Percentiles rank a stretch among this genome's conserved stretches.
These are phyloP conservation scores for Boletus tomentosulus DNA, from an alignment of 768 basidiomycete genomes.

Conservation along the genomic window DNA sequence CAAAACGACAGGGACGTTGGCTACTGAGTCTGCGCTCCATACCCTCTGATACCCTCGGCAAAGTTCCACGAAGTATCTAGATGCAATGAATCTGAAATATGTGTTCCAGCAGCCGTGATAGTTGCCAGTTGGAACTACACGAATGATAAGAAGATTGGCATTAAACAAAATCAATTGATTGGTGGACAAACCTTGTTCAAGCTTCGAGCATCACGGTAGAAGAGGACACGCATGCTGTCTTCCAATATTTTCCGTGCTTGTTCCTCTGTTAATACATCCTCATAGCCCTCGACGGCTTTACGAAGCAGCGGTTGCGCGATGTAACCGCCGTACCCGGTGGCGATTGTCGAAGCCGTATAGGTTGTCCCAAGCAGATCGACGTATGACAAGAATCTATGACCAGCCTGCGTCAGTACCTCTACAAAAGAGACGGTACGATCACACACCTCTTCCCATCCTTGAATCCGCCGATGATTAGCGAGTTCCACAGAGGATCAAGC, in stretches of 20 bases:
- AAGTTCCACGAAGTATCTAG: constrained; percentile 86
- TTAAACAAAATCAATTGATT: background rate
- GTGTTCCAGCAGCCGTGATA: constrained; percentile 70
- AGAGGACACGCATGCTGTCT: constrained; percentile 88
- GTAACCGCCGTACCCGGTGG: constrained; percentile 91
- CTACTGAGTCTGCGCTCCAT: constrained; percentile 88
- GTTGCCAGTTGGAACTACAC: constrained; percentile 91
- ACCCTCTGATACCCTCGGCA: constrained; percentile 88
- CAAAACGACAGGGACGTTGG: background rate
- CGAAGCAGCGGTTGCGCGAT: constrained; percentile 92
- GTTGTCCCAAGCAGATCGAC: constrained; percentile 98
- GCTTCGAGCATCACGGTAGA: constrained; percentile 94
- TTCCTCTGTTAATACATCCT: constrained; percentile 69
- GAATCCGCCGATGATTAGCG: constrained; percentile 87
- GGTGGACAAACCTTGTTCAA: constrained; percentile 75
- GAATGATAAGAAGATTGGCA: background rate
- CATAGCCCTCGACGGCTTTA: constrained; percentile 81
- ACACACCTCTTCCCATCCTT: constrained; percentile 76
- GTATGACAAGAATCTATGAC: constrained; percentile 78
- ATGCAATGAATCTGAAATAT: constrained; percentile 73
- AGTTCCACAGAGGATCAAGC: constrained; percentile 94
- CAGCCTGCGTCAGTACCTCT: background rate
- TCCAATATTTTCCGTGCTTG: constrained; percentile 77
- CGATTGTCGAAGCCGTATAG: constrained; percentile 87
- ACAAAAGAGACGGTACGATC: background rate